Base-by-base conservation (phyloP, 1,284 basidiomycete genomes). In the Malassezia psittaci region DNA sequence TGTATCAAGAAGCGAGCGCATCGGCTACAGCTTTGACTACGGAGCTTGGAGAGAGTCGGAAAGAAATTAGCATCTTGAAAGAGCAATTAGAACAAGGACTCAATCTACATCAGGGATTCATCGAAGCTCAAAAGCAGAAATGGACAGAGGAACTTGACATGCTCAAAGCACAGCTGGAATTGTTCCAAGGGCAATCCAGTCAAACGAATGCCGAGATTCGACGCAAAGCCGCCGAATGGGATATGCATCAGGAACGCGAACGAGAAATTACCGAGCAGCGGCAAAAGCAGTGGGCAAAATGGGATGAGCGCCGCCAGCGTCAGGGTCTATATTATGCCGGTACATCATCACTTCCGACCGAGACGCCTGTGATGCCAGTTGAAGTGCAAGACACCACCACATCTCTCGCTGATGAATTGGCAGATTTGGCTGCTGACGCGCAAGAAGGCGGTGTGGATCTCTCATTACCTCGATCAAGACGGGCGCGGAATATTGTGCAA, bases 1-100 rank as follows among this genome's bases (percentile, higher is more conserved):
- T 56, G 42, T 56, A 56, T 13, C 33, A 46, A n/a, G 54, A 56
- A 16, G 54, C 54, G 8, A 51, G 48, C 7, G 21, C 29, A 7
- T 38, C 16, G 1, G 54, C 54, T 9, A 33, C 34, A 8, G 21
- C 35, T 11, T 11, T 16, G 5, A 32, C 37, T 3, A 35, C 24
- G 4, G 36, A 48, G 15, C 49, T 51, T 11, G 18, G 24, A 5
- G 34, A 44, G 13, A 42, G 29, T 8, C 16, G 24, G 3, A 21
- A 49, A 18, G 34, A 50, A 18, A 49, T 44, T 8, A 36, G 6
- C 13, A 15, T 32, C 10, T 37, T 55, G 11, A 43, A 55, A 18
- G n/a, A 16, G 1, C 53, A 50, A n/a, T 16, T 55, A 15, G 19
- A 34, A 19, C 6, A 21, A 7, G 53, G 47, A 3, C 18, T 50